Base-by-base conservation (phyloP, 371 early-diverging fungal species). In the Mucor racemosus region DNA sequence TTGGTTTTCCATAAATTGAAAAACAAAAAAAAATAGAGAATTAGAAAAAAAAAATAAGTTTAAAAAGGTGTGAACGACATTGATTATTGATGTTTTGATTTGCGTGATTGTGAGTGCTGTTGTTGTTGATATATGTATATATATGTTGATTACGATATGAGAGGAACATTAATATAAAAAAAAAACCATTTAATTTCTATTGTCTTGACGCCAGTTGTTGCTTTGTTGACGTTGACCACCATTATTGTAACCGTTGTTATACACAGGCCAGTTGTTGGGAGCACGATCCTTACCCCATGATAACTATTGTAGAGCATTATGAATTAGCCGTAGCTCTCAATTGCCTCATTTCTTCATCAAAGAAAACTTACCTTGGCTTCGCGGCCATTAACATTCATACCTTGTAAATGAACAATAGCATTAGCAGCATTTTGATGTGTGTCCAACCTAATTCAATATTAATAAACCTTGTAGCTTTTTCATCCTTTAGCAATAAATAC, bases 201-300 rank as follows among this genome's bases (percentile, higher is more conserved):
- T 60, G 44, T 54, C 55, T 62, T 64, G 64, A 36, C 64, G 64
- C 64, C 64, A 64, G 62, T 67, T 66, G 60, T 60, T 67, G 21
- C 62, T 67, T 44, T 55, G 62, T 48, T 62, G 62, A 41, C 68
- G 67, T 61, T 60, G 60, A 33, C 41, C 50, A 50, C 50, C 46
- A 46, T 65, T 67, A 38, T 39, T 67, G 57, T 19, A 56, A 19
- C 42, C 34, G 21, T 56, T 62, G 36, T 60, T 62, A 36, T 69
- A 69, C 3, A 31, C 50, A 55, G 64, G 66, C 62, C 59, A 70
- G 0, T 58, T 57, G 48, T 66, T 60, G 31, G 72, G 72, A 50
- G 79, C 79, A 35, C 92, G 84, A 65, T 94, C 95, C 75, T 92
- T 93, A 63, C 95, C 96, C 96, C 96, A 95, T 33, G 94, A 93